Percentiles rank a stretch among this genome's conserved stretches.
Evolutionary conservation across 2,329 filamentous ascomycete species (phyloP).

Genomic region (Talaromyces sp.): DNA sequence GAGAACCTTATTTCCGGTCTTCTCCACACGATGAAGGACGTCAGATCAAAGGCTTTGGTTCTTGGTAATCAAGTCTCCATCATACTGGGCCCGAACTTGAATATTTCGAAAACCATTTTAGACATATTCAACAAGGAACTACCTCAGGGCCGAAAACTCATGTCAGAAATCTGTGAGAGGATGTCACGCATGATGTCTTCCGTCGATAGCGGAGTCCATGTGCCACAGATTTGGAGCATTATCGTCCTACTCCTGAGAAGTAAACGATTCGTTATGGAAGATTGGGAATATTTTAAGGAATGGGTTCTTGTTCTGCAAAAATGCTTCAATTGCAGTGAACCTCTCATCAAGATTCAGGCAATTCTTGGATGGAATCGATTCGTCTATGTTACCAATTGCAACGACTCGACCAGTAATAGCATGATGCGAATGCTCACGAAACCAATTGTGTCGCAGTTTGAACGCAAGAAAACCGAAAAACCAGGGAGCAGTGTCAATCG

Average conservation of each 20-base stretch:
- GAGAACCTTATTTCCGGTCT: constrained; percentile 76
- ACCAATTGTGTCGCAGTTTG: constrained; percentile 64
- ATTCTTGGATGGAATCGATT: constrained; percentile 83
- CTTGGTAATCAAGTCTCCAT: constrained; percentile 68
- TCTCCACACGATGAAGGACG: constrained; percentile 71
- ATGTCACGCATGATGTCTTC: constrained; percentile 62
- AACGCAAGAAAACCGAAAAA: constrained; percentile 55
- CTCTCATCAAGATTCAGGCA: constrained; percentile 66
- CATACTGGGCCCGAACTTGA: constrained; percentile 62
- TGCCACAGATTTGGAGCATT: constrained; percentile 86
- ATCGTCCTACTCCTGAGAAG: constrained; percentile 70
- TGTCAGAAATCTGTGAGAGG: constrained; percentile 62
- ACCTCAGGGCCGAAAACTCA: constrained; percentile 57
- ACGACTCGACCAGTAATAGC: constrained; percentile 50
- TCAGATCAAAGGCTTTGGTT: constrained; percentile 67
- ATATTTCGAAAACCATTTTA: constrained; percentile 60
- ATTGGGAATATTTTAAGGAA: constrained; percentile 66
- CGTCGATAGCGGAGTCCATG: constrained; percentile 57
- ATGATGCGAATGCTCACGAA: constrained; percentile 62
- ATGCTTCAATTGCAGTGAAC: constrained; percentile 77
- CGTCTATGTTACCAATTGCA: constrained; percentile 66
- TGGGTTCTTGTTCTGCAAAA: constrained; percentile 77
- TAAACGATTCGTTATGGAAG: constrained; percentile 52
- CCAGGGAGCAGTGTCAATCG: constrained; percentile 44
- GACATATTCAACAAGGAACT: constrained; percentile 46